These are phyloP conservation scores for Yarrowia sp. DNA, from an alignment of 805 yeast species.

Conservation along the genomic window DNA sequence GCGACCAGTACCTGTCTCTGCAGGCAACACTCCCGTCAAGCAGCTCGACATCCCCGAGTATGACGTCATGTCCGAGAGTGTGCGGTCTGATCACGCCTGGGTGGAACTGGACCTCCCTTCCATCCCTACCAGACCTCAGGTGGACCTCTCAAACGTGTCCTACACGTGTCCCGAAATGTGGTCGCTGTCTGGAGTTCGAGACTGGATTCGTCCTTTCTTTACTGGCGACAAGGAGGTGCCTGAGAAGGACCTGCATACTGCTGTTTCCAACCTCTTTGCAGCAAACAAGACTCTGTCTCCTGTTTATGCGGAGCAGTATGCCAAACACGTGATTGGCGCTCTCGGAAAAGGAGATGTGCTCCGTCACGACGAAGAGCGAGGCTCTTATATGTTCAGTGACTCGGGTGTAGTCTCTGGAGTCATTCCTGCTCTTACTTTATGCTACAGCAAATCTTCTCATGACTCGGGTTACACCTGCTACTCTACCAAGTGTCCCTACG, in stretches of 20 bases:
- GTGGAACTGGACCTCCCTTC: constrained; percentile 29
- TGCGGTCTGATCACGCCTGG: constrained; percentile 9
- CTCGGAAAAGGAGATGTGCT: constrained; percentile 2
- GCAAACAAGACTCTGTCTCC: constrained; percentile 26
- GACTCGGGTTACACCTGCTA: constrained; percentile 27
- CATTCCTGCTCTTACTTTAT: constrained; percentile 13
- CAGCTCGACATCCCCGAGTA: constrained; percentile 34
- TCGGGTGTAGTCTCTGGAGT: constrained; percentile 27
- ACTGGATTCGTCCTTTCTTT: constrained; percentile 29
- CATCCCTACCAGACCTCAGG: constrained; percentile 22
- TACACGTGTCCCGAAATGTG: constrained; percentile 31
- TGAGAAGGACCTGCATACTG: constrained; percentile 13
- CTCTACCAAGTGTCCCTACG: constrained; percentile 26
- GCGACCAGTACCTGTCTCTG: constrained; percentile 18
- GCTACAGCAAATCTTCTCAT: constrained; percentile 20
- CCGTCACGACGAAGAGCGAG: constrained; percentile 17
- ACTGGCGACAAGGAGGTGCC: constrained; percentile 25
- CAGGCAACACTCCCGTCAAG: constrained; percentile 20
- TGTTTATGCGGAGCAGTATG: constrained; percentile 30
- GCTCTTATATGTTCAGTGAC: constrained; percentile 31
- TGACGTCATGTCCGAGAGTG: constrained; percentile 18
- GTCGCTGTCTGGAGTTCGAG: constrained; percentile 22
- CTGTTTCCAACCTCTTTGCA: constrained; percentile 21
- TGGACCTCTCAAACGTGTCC: constrained; percentile 11
- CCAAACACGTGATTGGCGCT: constrained; percentile 30